These are phyloP conservation scores for Canna indica DNA, from an alignment of 176 grass and related monocot species.

Conservation along the genomic window DNA sequence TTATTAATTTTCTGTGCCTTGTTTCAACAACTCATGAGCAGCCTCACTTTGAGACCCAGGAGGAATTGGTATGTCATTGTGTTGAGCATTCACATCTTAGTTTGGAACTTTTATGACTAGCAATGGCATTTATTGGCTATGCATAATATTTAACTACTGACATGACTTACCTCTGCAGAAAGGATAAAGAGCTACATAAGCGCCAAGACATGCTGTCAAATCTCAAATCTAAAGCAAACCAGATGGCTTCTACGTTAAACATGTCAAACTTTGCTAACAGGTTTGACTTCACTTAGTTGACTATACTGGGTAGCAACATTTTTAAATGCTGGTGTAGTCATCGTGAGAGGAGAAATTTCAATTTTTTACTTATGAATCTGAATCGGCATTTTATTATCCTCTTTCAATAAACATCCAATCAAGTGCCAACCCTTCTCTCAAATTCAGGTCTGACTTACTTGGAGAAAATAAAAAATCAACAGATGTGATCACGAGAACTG, in stretches of 20 bases:
- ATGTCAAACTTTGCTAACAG: constrained; percentile 40
- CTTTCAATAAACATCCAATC: neutral
- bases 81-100: too few species aligned
- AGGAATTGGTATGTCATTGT: too few species aligned
- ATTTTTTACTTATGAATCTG: neutral
- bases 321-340: neutral
- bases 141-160: neutral
- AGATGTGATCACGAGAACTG: constrained; percentile 34
- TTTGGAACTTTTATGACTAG: too few species aligned
- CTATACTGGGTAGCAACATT: neutral
- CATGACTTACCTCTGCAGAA: constrained; percentile 28
- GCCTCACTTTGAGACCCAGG: too few species aligned
- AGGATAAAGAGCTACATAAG: constrained; percentile 46
- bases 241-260: constrained; percentile 32
- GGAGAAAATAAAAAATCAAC: constrained; percentile 28
- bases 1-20: too few species aligned
- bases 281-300: constrained; percentile 11
- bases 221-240: constrained; percentile 46
- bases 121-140: too few species aligned
- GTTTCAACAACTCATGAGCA: too few species aligned
- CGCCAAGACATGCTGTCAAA: constrained; percentile 45
- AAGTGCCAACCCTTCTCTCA: neutral
- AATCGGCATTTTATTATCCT: neutral
- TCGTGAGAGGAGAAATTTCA: neutral
- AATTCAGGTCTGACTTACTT: constrained; percentile 32